These are phyloP conservation scores for Byssochlamys sp. DNA, from an alignment of 2,329 filamentous ascomycete species.

Conservation along the genomic window DNA sequence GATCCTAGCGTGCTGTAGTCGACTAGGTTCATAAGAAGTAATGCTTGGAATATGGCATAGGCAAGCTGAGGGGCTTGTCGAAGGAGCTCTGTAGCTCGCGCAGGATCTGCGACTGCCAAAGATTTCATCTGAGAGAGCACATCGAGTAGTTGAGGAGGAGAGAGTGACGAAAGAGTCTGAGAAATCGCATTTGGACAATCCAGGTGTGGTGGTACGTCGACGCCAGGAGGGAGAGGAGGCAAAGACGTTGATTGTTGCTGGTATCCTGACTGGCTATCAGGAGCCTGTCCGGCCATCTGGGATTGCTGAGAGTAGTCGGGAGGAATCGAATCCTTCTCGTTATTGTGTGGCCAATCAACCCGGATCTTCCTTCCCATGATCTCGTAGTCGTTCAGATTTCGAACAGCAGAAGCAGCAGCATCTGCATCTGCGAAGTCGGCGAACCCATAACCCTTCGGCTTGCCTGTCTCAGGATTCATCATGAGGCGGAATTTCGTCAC, in stretches of 20 bases:
- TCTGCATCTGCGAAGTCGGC: conserved; percentile 90
- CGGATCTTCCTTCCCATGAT: conserved; percentile 88
- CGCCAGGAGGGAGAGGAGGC: conserved; percentile 73
- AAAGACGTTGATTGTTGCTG: conserved; percentile 47
- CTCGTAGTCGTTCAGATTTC: conserved; percentile 90
- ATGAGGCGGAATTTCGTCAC: conserved; percentile 88
- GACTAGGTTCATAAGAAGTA: conserved; percentile 85
- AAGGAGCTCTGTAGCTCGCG: conserved; percentile 75
- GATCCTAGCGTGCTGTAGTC: conserved; percentile 72
- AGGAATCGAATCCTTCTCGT: conserved; percentile 58
- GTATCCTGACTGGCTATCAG: conserved; percentile 25
- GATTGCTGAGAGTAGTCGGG: conserved; percentile 39
- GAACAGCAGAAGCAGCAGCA: conserved; percentile 82
- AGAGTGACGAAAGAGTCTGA: conserved; percentile 74
- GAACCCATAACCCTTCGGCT: conserved; percentile 93
- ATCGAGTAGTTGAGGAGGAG: conserved; percentile 80
- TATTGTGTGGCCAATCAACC: conserved; percentile 93
- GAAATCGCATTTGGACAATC: conserved; percentile 86
- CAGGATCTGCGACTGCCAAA: conserved; percentile 70
- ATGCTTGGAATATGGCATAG: conserved; percentile 88
- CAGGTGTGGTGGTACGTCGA: conserved; percentile 71
- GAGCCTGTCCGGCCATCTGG: conserved; percentile 24
- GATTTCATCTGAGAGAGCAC: conserved; percentile 91
- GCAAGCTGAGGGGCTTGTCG: conserved; percentile 82
- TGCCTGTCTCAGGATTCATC: conserved; percentile 87